Evolutionary conservation across 208 protist species (phyloP), one percentile per base, ranked within the genome.

Genomic region (Novymonas esmeraldas): DNA sequence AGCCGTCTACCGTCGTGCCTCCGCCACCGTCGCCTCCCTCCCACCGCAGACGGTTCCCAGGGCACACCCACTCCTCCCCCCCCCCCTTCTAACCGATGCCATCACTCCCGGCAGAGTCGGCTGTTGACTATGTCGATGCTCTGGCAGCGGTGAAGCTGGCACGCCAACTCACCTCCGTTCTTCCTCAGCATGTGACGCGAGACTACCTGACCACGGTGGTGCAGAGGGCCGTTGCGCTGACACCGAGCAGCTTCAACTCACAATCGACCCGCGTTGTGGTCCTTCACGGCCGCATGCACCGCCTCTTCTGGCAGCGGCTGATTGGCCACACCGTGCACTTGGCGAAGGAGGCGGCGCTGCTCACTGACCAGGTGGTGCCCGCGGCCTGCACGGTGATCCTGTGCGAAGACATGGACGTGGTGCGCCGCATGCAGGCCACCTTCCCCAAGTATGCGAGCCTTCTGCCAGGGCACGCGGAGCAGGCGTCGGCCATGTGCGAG

Each of bases 201-300:
- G n/a, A n/a, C n/a, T n/a, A n/a, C n/a, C n/a, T n/a, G n/a, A n/a
- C n/a, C n/a, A n/a, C n/a, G n/a, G n/a, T n/a, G n/a, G n/a, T n/a
- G n/a, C n/a, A n/a, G n/a, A n/a, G n/a, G n/a, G 45, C 45, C 6
- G 45, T 50, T 6, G 45, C 6, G 45, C 45, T 50, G n/a, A 28
- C 45, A 16, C 45, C 45, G n/a, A 50, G n/a, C 22, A 28, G n/a
- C n/a, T 50, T 50, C 45, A 50, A 50, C 22, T 50, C 45, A 16
- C 45, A 50, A 16, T 20, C 45, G 45, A 50, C 45, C n/a, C 45
- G 45, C 6, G 45, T n/a, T 6, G 14, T 50, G 45, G 6, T 50
- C 9, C 22, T 50, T 6, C 16, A 20, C 45, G 45, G 45, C 22
- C 6, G n/a, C 9, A 9, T n/a, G 45, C 45, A 50, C 16, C 45